Percentiles rank a stretch among this genome's conserved stretches.
These are phyloP conservation scores for Astragalus glycyphyllos DNA, from an alignment of 306 rosid species.

Conservation along the genomic window DNA sequence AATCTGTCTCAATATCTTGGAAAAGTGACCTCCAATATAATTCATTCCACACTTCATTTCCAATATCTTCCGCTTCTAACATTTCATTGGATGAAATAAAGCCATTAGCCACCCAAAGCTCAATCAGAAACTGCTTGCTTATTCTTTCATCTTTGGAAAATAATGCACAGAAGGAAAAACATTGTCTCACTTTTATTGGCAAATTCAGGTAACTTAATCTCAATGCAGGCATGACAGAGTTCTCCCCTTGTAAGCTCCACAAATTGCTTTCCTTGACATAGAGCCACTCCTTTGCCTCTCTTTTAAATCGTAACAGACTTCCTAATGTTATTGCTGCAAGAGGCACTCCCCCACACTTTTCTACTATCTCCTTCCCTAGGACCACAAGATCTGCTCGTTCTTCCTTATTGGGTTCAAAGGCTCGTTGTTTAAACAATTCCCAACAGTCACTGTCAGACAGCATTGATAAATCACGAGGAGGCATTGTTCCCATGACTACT, in stretches of 20 bases:
- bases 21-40: constrained; percentile 40
- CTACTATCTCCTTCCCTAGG: constrained; percentile 34
- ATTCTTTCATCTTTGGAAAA: neutral
- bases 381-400: constrained; percentile 7
- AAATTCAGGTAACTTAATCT: constrained; percentile 32
- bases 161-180: constrained; percentile 32
- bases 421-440: constrained; percentile 24
- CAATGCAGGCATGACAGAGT: neutral
- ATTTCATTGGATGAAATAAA: neutral
- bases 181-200: neutral
- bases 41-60: constrained; percentile 32
- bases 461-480: neutral
- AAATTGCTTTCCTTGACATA: constrained; percentile 14
- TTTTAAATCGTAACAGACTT: constrained; percentile 15
- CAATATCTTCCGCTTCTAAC: constrained; percentile 32
- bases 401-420: constrained; percentile 17
- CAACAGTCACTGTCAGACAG: neutral
- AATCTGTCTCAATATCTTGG: constrained; percentile 20
- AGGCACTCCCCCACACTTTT: constrained; percentile 36
- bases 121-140: neutral
- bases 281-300: constrained; percentile 10
- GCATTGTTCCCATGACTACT: neutral
- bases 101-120: constrained; percentile 39
- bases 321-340: constrained; percentile 34
- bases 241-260: neutral